Evolutionary conservation across 1,139 yeast species (phyloP).

Genomic region (Kodamaea fungicola): DNA sequence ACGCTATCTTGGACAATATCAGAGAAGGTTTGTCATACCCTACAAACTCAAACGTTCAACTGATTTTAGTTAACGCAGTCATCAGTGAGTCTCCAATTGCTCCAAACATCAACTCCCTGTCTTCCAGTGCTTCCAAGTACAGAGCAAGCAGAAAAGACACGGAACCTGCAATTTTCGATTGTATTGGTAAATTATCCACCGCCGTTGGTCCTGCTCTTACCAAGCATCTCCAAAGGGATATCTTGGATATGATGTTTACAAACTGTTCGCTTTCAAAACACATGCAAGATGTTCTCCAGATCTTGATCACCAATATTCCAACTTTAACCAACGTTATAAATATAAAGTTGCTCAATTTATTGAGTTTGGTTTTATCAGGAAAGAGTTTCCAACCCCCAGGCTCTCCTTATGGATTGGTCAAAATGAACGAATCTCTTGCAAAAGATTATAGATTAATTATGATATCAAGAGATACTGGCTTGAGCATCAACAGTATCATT

Average conservation of each 20-base stretch:
- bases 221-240: constrained; percentile 79
- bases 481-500: constrained; percentile 33
- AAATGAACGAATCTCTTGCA: constrained; percentile 65
- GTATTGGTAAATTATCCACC: constrained; percentile 79
- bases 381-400: constrained; percentile 84
- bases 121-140: constrained; percentile 50
- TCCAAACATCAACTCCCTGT: constrained; percentile 20
- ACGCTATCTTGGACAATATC: constrained; percentile 78
- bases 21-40: constrained; percentile 70
- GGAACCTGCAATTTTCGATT: constrained; percentile 85
- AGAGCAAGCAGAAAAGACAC: constrained; percentile 63
- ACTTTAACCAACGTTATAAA: constrained; percentile 73
- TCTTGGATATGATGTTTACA: constrained; percentile 71
- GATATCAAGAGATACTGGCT: constrained; percentile 63
- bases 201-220: constrained; percentile 97
- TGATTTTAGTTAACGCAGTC: constrained; percentile 42
- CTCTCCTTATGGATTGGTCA: constrained; percentile 68
- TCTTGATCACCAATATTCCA: constrained; percentile 71
- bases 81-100: constrained; percentile 20
- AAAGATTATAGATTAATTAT: constrained; percentile 72
- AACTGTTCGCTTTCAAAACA: constrained; percentile 79
- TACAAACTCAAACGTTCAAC: constrained; percentile 38
- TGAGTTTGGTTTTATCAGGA: constrained; percentile 80
- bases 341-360: constrained; percentile 65
- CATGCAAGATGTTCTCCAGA: constrained; percentile 70